These are phyloP conservation scores for Sarocladiaceae sp. DNA, from an alignment of 2,329 filamentous ascomycete genomes.

Conservation along the genomic window DNA sequence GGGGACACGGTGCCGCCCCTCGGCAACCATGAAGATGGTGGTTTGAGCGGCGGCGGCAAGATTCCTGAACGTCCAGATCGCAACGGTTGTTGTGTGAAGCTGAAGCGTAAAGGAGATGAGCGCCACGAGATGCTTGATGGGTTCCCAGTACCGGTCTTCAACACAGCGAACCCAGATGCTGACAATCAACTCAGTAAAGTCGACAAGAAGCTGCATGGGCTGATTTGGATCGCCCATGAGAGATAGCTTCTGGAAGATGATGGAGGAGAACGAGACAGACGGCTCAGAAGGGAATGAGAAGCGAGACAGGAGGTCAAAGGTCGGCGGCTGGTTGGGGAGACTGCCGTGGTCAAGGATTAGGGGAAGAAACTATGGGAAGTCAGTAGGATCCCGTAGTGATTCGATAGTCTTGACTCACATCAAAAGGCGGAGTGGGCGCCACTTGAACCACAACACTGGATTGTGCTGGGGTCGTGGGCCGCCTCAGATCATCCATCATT, in stretches of 20 bases:
- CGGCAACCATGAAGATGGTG: conserved; percentile 53
- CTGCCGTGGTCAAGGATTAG: conserved; percentile 58
- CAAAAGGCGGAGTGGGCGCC: conserved; percentile 32
- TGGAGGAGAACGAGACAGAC: conserved; percentile 54
- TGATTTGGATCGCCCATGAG: conserved; percentile 42
- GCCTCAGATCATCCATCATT: conserved; percentile 19
- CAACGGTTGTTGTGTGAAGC: conserved; percentile 52
- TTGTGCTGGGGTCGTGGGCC: neutral
- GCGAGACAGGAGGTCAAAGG: conserved; percentile 61
- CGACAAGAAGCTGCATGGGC: conserved; percentile 51
- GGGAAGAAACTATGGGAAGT: conserved; percentile 46
- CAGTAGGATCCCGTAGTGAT: neutral
- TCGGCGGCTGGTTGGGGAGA: conserved; percentile 48
- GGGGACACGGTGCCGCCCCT: conserved; percentile 46
- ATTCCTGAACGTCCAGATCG: conserved; percentile 51
- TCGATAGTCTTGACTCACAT: conserved; percentile 18
- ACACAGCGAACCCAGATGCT: conserved; percentile 63
- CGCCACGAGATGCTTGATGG: conserved; percentile 59
- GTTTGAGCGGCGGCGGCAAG: conserved; percentile 50
- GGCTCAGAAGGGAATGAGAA: conserved; percentile 61
- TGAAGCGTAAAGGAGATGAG: conserved; percentile 59
- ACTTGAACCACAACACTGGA: neutral
- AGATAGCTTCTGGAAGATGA: conserved; percentile 62
- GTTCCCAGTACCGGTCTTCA: conserved; percentile 54
- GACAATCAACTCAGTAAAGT: conserved; percentile 58